A percentile compares a stretch with the other conserved stretches of the same genome.
Conservation (phyloP, 306 rosid species). For the Vigna unguiculata region DNA sequence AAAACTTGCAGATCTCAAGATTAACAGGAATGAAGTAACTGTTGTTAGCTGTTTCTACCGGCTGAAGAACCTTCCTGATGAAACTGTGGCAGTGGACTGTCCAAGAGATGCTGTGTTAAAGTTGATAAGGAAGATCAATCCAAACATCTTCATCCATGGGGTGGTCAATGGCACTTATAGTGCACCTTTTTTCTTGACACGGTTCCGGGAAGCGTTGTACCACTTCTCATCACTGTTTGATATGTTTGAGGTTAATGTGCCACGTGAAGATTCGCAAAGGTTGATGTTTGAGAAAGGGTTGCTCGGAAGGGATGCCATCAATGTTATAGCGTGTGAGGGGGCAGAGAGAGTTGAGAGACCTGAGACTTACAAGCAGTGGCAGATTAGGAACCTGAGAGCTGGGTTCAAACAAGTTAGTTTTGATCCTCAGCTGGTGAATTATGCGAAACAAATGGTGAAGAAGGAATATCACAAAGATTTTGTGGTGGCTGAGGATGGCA, state of each 20-base stretch:
- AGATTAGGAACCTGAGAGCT: slow-evolving; percentile 71
- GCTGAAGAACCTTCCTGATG: slow-evolving; percentile 72
- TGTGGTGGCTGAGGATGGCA: slow-evolving; percentile 65
- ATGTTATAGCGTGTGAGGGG: slow-evolving; percentile 87
- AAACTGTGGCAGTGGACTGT: slow-evolving; percentile 52
- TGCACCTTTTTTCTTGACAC: slow-evolving; percentile 75
- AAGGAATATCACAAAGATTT: slow-evolving; percentile 75
- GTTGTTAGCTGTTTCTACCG: slow-evolving; percentile 69
- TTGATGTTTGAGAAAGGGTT: slow-evolving; percentile 61
- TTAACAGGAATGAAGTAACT: slow-evolving; percentile 57
- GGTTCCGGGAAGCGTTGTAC: slow-evolving; percentile 78
- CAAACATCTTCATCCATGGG: slow-evolving; percentile 76
- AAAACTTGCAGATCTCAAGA: slow-evolving; percentile 56
- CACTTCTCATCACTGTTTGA: slow-evolving; percentile 79
- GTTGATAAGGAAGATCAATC: slow-evolving; percentile 70
- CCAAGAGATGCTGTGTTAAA: slow-evolving; percentile 75
- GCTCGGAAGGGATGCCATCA: slow-evolving; percentile 72
- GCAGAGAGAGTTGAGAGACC: slow-evolving; percentile 81
- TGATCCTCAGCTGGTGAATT: slow-evolving; percentile 54
- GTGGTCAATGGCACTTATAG: slow-evolving; percentile 70
- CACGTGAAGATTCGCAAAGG: slow-evolving; percentile 66
- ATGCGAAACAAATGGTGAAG: slow-evolving; percentile 56
- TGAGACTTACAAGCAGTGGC: slow-evolving; percentile 90
- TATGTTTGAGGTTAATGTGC: slow-evolving; percentile 72
- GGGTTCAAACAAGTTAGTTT: slow-evolving; percentile 72